Conservation (phyloP, 345 rosid genomes). For the Noccaea caerulescens region DNA sequence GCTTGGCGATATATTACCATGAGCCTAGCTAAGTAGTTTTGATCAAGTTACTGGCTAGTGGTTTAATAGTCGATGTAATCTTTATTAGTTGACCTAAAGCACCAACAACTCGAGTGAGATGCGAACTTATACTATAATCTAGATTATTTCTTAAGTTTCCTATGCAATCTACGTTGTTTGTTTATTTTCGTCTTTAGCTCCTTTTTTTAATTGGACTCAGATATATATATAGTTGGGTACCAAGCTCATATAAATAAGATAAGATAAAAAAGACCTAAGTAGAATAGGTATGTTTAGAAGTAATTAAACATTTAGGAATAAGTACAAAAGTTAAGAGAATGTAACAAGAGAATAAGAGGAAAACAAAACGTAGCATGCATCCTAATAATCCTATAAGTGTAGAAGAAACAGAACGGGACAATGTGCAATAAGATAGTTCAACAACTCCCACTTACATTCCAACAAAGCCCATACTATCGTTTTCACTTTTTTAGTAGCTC, state of each 20-base stretch:
- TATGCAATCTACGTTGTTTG: background rate
- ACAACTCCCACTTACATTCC: slow-evolving; percentile 82
- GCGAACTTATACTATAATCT: background rate
- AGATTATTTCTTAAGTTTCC: background rate
- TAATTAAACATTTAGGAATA: background rate
- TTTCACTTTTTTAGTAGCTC: slow-evolving; percentile 21
- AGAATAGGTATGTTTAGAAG: background rate
- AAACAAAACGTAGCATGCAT: slow-evolving; percentile 33
- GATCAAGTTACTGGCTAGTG: slow-evolving; percentile 8
- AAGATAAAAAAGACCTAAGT: background rate
- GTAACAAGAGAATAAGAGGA: background rate
- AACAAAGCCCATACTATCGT: slow-evolving; percentile 57
- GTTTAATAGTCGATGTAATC: slow-evolving; percentile 10
- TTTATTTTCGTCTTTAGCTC: background rate
- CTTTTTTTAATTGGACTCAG: background rate
- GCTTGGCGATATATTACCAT: background rate
- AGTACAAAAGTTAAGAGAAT: slow-evolving; percentile 28
- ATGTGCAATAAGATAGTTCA: slow-evolving; percentile 55
- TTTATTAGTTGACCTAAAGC: slow-evolving; percentile 39
- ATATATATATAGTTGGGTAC: slow-evolving; percentile 25
- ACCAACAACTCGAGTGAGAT: slow-evolving; percentile 14
- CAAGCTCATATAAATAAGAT: background rate
- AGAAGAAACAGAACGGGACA: slow-evolving; percentile 34
- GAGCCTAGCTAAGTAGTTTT: background rate
- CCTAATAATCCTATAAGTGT: slow-evolving; percentile 33